Conservation (phyloP, 2,329 filamentous ascomycete genomes). For the Nemania sp. region DNA sequence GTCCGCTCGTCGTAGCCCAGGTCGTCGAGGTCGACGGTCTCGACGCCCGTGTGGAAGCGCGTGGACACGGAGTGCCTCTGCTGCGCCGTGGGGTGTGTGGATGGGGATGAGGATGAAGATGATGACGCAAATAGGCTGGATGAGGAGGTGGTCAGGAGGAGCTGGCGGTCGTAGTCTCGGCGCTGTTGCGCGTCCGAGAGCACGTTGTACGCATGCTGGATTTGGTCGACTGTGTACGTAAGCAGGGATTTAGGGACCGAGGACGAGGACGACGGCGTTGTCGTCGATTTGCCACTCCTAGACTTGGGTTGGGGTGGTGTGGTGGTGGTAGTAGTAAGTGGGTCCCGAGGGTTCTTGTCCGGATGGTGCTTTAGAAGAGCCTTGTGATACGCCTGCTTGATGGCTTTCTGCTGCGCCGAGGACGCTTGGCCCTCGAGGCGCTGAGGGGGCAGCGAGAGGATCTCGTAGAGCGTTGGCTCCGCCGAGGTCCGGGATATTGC, state of each 20-base stretch:
- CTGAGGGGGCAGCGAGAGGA: conserved; percentile 59
- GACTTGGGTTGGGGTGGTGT: conserved; percentile 10
- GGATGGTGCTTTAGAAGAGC: conserved; percentile 70
- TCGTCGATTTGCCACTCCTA: conserved; percentile 23
- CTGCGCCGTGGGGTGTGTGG: conserved; percentile 13
- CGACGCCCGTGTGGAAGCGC: conserved; percentile 56
- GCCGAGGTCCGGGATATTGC: conserved; percentile 36
- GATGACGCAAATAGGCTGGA: neutral
- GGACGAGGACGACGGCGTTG: conserved; percentile 9
- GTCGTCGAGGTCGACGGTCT: conserved; percentile 69
- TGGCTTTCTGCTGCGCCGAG: conserved; percentile 47
- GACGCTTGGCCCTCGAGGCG: conserved; percentile 51
- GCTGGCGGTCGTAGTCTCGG: conserved; percentile 57
- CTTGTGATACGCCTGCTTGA: conserved; percentile 67
- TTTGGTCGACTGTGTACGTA: conserved; percentile 64
- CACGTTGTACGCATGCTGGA: conserved; percentile 61
- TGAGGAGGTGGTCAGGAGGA: conserved; percentile 40
- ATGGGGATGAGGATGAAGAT: conserved; percentile 14
- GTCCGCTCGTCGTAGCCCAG: conserved; percentile 55
- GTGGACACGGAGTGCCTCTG: conserved; percentile 29
- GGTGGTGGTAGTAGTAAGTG: conserved; percentile 22
- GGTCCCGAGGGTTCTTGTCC: conserved; percentile 52
- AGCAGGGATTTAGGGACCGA: conserved; percentile 24
- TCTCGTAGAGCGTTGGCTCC: conserved; percentile 61
- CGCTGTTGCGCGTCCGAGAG: conserved; percentile 57